phyloP scores from a whole-genome alignment of 345 rosid species.

The Bruguiera parviflora region DNA sequence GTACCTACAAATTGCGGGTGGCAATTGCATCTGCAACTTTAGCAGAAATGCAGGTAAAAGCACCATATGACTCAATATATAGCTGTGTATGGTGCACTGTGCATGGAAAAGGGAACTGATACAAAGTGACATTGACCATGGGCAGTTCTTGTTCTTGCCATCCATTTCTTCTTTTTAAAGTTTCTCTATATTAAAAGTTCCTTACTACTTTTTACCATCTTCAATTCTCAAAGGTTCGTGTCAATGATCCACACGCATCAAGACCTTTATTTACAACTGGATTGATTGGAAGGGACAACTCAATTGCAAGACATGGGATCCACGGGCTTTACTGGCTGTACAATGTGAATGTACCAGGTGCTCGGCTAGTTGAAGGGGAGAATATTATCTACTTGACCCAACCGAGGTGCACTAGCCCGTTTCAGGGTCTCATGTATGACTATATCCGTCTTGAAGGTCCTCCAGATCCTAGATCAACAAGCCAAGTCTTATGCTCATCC shows the following conservation, averaged over 20 bases:
- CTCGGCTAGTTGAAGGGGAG: constrained; percentile 15
- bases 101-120: not conserved
- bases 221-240: constrained; percentile 15
- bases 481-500: not conserved
- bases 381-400: constrained; percentile 22
- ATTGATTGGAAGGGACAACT: constrained; percentile 24
- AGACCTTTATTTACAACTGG: constrained; percentile 24
- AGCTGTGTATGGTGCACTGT: not conserved
- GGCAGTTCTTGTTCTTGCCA: not conserved
- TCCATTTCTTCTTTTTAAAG: not conserved
- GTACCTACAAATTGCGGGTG: constrained; percentile 17
- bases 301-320: constrained; percentile 33
- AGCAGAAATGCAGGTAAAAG: constrained; percentile 28
- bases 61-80: not conserved
- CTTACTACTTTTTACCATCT: not conserved
- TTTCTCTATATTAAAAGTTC: not conserved
- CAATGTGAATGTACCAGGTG: constrained; percentile 14
- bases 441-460: constrained; percentile 29
- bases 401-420: constrained; percentile 20
- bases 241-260: constrained; percentile 10
- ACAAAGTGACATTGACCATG: not conserved
- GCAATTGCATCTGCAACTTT: constrained; percentile 29
- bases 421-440: constrained; percentile 30
- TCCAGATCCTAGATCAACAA: not conserved
- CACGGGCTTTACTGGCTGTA: constrained; percentile 29